Evolutionary conservation across 352 stramenopile species (phyloP), one percentile per base, ranked within the genome.

Genomic region (Phytophthora macrochlamydospora): DNA sequence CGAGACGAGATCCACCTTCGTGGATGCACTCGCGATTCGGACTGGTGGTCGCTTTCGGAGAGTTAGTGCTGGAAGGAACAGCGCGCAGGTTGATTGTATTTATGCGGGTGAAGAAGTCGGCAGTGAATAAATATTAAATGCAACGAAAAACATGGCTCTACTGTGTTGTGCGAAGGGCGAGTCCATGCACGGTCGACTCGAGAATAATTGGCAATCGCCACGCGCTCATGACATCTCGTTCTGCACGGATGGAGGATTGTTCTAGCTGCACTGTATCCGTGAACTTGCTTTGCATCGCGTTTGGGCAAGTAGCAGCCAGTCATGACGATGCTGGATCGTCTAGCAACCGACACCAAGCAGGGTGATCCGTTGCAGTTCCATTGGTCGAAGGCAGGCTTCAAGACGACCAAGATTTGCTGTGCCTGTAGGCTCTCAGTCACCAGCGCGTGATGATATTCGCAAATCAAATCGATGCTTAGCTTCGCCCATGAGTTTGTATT

Each of bases 1-100:
- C 50, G 66, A 32, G 73, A 78, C n/a, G 65, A 80, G 42, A 44
- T 81, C 18, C 64, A 64, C 7, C 46, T 69, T 2, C 61, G 54
- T 9, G 38, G 46, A 1, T 64, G 56, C 46, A 63, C 54, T 1
- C 40, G 46, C 13, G 61, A 64, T 32, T 69, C 61, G 32, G 54
- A 69, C 46, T 69, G 61, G 61, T 69, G 62, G 62, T 69, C 62
- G 7, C 48, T 54, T 38, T 59, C 62, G 0, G 62, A 65, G 43
- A 63, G 31, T 58, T 13, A 33, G 30, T 33, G 28, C 2, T 8
- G 12, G 13, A 32, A 24, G 8, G 28, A 56, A 54, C 6, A 29
- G 32, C 37, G 11, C 18, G 59, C 4, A 59, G 12, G 54, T 64
- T 55, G 53, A 68, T 50, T 63, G 48, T 64, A 65, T 65, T 68